Conservation (phyloP, 225 moss, liverwort and hornwort genomes). For the Marchantia polymorpha region DNA sequence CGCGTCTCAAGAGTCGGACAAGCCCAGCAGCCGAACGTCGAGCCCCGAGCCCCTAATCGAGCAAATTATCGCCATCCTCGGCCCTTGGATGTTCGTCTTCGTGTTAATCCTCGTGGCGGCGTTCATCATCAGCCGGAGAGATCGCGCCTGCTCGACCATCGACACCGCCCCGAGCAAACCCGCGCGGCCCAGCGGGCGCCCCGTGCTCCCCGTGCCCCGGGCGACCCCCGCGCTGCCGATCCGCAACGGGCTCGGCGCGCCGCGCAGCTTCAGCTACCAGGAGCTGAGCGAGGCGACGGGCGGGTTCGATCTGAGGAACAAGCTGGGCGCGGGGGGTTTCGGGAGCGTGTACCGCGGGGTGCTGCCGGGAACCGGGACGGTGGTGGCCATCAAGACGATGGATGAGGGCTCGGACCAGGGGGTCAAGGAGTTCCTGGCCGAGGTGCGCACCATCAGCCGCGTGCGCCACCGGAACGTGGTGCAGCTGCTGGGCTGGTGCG, state of each 20-base stretch:
- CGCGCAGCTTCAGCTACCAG: constrained; percentile 17
- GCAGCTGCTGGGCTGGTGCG: constrained; percentile 6
- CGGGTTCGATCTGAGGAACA: neutral
- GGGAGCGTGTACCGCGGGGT: constrained; percentile 28
- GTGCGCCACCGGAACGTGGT: constrained; percentile 11
- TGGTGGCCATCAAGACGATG: constrained; percentile 33
- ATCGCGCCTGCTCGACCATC: too few species aligned
- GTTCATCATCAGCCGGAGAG: too few species aligned
- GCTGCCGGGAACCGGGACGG: neutral
- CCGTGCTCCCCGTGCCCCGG: neutral
- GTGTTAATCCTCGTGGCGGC: too few species aligned
- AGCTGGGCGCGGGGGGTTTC: constrained; percentile 27
- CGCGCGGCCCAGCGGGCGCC: too few species aligned
- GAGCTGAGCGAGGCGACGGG: constrained; percentile 26
- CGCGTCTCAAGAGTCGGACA: too few species aligned
- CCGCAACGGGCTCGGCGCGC: neutral
- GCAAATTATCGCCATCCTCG: too few species aligned
- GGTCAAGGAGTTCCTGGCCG: constrained; percentile 23
- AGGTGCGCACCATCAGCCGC: constrained; percentile 15
- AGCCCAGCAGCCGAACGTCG: too few species aligned
- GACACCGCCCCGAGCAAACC: neutral
- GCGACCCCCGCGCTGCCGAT: too few species aligned
- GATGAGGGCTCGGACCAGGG: constrained; percentile 17
- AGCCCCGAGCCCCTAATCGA: too few species aligned
- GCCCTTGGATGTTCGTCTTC: too few species aligned